Base-by-base conservation (phyloP, 2,329 filamentous ascomycete species). In the Colletotrichum spaethianum region DNA sequence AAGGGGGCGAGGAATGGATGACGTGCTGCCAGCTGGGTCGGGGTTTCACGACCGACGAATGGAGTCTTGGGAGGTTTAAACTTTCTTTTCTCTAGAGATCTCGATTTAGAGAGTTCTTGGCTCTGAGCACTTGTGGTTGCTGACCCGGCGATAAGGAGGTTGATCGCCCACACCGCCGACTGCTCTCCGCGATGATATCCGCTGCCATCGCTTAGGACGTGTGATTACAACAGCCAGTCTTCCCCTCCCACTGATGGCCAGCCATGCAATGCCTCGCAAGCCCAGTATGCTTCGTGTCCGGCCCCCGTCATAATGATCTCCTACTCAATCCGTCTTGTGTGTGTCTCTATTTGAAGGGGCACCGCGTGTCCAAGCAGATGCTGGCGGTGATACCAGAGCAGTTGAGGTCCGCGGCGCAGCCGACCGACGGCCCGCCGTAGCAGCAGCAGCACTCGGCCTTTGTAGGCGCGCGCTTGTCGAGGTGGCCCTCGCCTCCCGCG, bases 361-460 rank as follows among this genome's bases (percentile, higher is more conserved):
- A 63, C 20, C 18, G 62, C 12, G 66, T 74, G 31, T 73, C 26
- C 46, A 42, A 48, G 63, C 73, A 73, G 7, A n/a, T 65, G 53
- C 63, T 46, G 52, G 56, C 20, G 26, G 64, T 66, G 59, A 73
- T 67, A 33, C 38, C 56, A 11, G 74, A 52, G 65, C 73, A 74
- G 46, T 73, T 36, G 61, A 62, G 69, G 56, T 44, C 40, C n/a
- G 42, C 73, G 40, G 65, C 52, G 56, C 74, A 74, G 53, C 70
- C 72, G 33, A 75, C 61, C 11, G 59, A 62, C 2, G 72, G 74
- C 4, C 61, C 61, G 42, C 63, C 72, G 63, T 75, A 64, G 65
- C 69, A 75, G 66, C 72, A 68, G 72, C 63, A 70, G 46, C 73
- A 70, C 31, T 75, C 69, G 33, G 69, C 74, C 33, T 69, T 67